Base-by-base conservation (phyloP, 1,139 yeast genomes). In the Nakaseomyces nivariensis region DNA sequence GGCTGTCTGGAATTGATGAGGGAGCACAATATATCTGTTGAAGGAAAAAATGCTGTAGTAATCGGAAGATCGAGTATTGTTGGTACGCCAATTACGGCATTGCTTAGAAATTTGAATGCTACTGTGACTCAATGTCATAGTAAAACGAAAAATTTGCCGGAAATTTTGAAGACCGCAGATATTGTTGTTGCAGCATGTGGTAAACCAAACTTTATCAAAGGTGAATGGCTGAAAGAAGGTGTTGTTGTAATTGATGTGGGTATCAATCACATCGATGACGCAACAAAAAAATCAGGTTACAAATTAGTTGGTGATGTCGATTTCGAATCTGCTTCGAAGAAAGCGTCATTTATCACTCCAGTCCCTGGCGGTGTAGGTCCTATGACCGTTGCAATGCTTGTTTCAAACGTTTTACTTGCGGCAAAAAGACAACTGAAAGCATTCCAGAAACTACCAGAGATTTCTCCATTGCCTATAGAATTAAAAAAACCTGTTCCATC, bases 281-380 rank as follows among this genome's bases (percentile, higher is more conserved):
- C 78, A 9, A 64, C 75, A 29, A 81, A 79, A 55, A 81, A 80
- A 60, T 77, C 82, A 13, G 90, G 90, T 32, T 73, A 72, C 57
- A 77, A 74, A 61, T 72, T 85, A 59, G 89, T 84, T 17, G 94
- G 94, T 56, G 94, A 85, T 66, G 92, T 82, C 33, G 89, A 83
- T 57, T 84, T 71, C 61, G 79, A 72, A 48, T 69, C 77, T 37
- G 85, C 82, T 49, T 71, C 72, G 50, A 69, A 74, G 48, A 74
- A 73, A 56, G 84, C 88, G 1, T 71, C 82, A 1, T 79, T 73
- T 59, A 72, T 85, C 49, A 92, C 98, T 26, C 98, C 98, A 31
- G 99, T 92, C 52, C 99, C 98, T 48, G 99, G 99, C 65, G 98
- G 98, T 58, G 98, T 92, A 53, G 98, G 98, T 49, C 99, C 98